Evolutionary conservation across 768 basidiomycete species (phyloP).

Genomic region (Tephrocybe sp.): DNA sequence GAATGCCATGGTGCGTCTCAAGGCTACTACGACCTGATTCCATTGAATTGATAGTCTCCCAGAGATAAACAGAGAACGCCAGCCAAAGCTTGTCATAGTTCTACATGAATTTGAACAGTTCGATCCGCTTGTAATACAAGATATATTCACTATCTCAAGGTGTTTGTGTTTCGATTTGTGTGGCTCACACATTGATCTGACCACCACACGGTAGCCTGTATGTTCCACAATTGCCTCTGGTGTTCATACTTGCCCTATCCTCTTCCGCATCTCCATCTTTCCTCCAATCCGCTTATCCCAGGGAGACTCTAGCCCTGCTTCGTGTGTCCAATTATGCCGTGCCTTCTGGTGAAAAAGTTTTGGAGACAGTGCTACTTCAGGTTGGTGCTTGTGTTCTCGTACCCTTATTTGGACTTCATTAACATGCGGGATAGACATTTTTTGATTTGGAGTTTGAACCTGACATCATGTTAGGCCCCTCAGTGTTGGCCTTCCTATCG

Average conservation of each 20-base stretch:
- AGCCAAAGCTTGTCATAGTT: slow-evolving; percentile 50
- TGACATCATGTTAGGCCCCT: slow-evolving; percentile 58
- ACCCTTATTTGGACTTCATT: neutral
- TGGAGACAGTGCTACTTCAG: slow-evolving; percentile 55
- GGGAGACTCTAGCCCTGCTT: slow-evolving; percentile 55
- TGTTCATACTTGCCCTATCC: slow-evolving; percentile 62
- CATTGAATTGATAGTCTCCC: neutral
- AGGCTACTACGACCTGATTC: neutral
- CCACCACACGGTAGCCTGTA: slow-evolving; percentile 41
- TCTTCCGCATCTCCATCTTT: slow-evolving; percentile 57
- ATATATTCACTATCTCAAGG: slow-evolving; percentile 74
- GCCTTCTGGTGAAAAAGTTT: slow-evolving; percentile 43
- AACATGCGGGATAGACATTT: slow-evolving; percentile 46
- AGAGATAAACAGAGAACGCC: slow-evolving; percentile 9
- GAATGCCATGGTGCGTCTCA: slow-evolving; percentile 32
- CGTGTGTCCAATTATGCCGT: slow-evolving; percentile 50
- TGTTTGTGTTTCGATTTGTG: slow-evolving; percentile 19
- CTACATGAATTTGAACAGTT: slow-evolving; percentile 77
- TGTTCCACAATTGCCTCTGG: slow-evolving; percentile 52
- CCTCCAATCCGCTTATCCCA: slow-evolving; percentile 57
- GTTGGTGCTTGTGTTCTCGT: slow-evolving; percentile 31
- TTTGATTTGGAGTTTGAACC: slow-evolving; percentile 64
- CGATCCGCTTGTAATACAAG: slow-evolving; percentile 59
- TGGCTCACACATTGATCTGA: neutral
- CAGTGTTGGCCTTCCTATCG: slow-evolving; percentile 48